phyloP scores from a whole-genome alignment of 148 eudicot species.

The Suaeda aralocaspica region DNA sequence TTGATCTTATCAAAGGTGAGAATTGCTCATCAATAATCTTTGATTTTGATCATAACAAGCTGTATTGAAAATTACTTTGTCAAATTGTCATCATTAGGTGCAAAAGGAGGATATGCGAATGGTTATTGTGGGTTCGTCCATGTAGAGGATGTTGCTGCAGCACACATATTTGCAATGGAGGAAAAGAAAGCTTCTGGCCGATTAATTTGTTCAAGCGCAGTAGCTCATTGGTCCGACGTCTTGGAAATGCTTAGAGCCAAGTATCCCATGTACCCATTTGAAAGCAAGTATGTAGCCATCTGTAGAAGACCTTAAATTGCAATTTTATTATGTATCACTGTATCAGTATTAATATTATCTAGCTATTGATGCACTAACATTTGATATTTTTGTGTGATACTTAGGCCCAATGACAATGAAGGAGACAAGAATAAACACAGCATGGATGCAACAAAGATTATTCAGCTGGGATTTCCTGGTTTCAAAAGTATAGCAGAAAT shows the following conservation, averaged over 20 bases:
- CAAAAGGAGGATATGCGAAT: constrained; percentile 48
- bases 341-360: background rate
- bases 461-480: constrained; percentile 56
- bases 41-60: no score
- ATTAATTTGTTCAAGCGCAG: constrained; percentile 53
- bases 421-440: constrained; percentile 45
- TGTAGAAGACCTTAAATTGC: background rate
- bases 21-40: background rate
- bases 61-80: background rate
- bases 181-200: constrained; percentile 58
- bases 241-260: constrained; percentile 50
- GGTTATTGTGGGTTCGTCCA: constrained; percentile 55
- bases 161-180: constrained; percentile 72
- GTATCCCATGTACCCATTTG: constrained; percentile 63
- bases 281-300: constrained; percentile 36
- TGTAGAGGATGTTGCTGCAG: constrained; percentile 50
- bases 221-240: constrained; percentile 66
- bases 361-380: no score
- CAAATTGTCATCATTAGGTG: constrained; percentile 25
- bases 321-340: background rate
- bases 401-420: constrained; percentile 33
- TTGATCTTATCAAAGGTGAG: constrained; percentile 47
- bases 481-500: constrained; percentile 49
- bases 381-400: constrained; percentile 13
- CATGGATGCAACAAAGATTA: constrained; percentile 55